phyloP scores from a whole-genome alignment of 768 basidiomycete species.

The Cyclocybe aegerita region DNA sequence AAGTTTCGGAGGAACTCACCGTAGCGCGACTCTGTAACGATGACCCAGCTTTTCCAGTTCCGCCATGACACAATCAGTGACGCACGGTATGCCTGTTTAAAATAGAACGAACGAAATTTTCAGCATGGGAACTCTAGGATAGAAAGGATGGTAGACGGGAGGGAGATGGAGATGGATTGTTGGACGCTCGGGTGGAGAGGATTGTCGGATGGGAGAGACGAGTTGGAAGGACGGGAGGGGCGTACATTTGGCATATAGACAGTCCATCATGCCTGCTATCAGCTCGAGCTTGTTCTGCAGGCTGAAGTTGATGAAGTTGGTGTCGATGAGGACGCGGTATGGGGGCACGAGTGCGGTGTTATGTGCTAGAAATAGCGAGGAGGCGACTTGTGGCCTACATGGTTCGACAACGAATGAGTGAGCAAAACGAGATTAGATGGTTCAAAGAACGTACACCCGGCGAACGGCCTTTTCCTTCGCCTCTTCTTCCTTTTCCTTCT shows the following conservation, averaged over 20 bases:
- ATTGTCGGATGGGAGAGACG: no score
- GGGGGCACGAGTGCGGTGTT: constrained; percentile 96
- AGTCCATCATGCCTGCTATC: constrained; percentile 99
- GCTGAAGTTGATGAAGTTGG: constrained; percentile 99
- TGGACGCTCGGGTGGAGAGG: not conserved
- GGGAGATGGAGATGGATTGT: not conserved
- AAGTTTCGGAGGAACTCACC: constrained; percentile 48
- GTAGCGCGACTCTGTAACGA: constrained; percentile 89
- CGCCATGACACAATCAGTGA: constrained; percentile 99
- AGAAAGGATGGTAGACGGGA: not conserved
- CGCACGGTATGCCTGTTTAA: constrained; percentile 86
- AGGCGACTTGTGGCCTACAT: constrained; percentile 77
- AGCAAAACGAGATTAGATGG: constrained; percentile 15
- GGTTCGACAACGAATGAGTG: constrained; percentile 1
- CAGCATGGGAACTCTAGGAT: not conserved
- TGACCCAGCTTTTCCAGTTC: constrained; percentile 98
- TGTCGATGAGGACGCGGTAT: constrained; percentile 96
- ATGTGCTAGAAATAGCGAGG: constrained; percentile 91
- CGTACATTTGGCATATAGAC: constrained; percentile 93
- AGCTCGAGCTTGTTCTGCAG: constrained; percentile 98
- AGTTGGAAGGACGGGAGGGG: not conserved
- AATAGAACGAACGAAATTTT: constrained; percentile 5
- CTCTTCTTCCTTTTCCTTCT: constrained; percentile 80
- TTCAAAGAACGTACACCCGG: constrained; percentile 58
- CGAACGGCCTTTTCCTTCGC: constrained; percentile 77